Base-by-base conservation (phyloP, 371 early-diverging fungal species). In the Smittium mucronatum region DNA sequence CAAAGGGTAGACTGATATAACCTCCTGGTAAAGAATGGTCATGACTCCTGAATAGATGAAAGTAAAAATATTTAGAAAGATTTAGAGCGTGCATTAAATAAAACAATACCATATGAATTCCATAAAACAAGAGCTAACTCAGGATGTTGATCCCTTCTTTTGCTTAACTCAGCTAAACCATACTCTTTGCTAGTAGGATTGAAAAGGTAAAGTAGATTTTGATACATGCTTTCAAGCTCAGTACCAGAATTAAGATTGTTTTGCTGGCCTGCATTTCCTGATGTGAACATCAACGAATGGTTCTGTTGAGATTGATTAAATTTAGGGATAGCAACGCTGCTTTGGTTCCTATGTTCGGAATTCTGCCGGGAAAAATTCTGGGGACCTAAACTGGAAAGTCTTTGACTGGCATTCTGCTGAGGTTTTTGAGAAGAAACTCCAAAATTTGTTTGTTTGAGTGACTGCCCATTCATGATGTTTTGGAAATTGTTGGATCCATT, bases 81-180 rank as follows among this genome's bases (percentile, higher is more conserved):
- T 33, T 63, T 57, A 30, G n/a, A 33, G 0, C 1, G 30, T 47
- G n/a, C 21, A n/a, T 64, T 30, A 59, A 66, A 61, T 26, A n/a
- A 11, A 16, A 57, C 17, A 61, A n/a, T 61, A 84, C 97, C 96
- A 82, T 87, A 94, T 30, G 95, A 90, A 75, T 96, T 92, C 98
- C 98, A 97, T 74, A 97, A 85, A 47, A 94, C 89, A 29, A 94
- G 84, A 16, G 97, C 97, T 68, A 97, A 77, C 76, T 96, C 93
- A 33, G 94, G 93, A 75, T 91, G 93, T 69, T 92, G 88, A 73
- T 97, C 98, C 63, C 97, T 84, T 76, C 89, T 88, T 80, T 94
- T 94, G 79, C 91, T 91, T 64, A 97, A 81, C 75, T 97, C 95
- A 17, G 93, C 76, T 64, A 97, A 81, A 25, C 93, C 94, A 72